Evolutionary conservation across 192 early-diverging fungal genomes (phyloP), one percentile per base, ranked within the genome.

Genomic region (Piromyces finnis): DNA sequence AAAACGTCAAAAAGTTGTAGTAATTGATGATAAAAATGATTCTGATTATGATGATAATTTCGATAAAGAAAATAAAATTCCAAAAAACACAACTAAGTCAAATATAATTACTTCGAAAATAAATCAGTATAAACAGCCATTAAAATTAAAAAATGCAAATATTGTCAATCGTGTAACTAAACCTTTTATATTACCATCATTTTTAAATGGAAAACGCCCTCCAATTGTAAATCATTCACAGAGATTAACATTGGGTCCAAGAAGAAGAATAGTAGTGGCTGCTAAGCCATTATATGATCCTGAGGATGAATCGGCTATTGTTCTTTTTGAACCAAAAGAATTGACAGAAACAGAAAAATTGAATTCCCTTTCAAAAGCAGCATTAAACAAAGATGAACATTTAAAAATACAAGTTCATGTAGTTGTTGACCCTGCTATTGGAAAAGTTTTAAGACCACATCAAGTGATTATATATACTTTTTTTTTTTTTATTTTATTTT

Each of bases 361-460:
- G 14, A 85, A 87, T 32, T 82, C 77, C 13, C 82, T 84, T 3
- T 84, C 84, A 68, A 83, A 84, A 13, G 80, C 80, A 15, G 81
- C 79, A 1, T 22, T 80, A 5, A 82, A 81, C 28, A 35, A 81
- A 68, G 87, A 87, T 35, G 30, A 68, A 29, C 87, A 88, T 29
- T 79, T 83, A 29, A 80, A 79, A 18, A 85, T 86, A 2, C 84
- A 90, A 77, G 92, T 92, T 17, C 89, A 91, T 36, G 94, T 95
- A 59, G 91, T 94, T 11, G 93, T 92, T 2, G 98, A 99, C 84
- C 98, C 98, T 11, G 85, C 91, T 2, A 87, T 99, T 2, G 90
- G 89, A 1, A 90, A 90, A 79, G 90, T 95, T 30, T 83, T 99
- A 81, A 91, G 98, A 18, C 97, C 97, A 5, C 98, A 99, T 84